These are phyloP conservation scores for Moesziomyces parantarcticus DNA, from an alignment of 1,284 basidiomycete species.

Conservation along the genomic window DNA sequence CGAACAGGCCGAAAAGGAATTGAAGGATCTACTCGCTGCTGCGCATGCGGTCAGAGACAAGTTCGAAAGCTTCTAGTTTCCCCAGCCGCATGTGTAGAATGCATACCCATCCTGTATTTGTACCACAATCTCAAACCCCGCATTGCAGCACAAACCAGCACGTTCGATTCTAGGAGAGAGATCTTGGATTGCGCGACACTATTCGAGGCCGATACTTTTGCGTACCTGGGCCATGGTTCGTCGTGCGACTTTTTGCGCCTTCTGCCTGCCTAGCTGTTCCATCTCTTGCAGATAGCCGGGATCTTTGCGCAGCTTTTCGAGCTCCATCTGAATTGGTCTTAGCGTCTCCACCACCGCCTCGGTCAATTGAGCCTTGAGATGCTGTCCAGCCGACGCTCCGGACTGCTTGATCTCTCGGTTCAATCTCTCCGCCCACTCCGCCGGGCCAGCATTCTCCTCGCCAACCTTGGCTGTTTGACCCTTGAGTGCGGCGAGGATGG, in stretches of 20 bases:
- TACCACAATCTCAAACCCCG: slow-evolving; percentile 4
- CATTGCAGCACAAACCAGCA: not conserved
- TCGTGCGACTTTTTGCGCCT: slow-evolving; percentile 75
- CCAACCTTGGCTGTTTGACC: slow-evolving; percentile 4
- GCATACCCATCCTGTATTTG: slow-evolving; percentile 39
- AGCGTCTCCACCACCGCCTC: slow-evolving; percentile 80
- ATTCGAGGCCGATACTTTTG: slow-evolving; percentile 74
- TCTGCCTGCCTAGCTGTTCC: slow-evolving; percentile 75
- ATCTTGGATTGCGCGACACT: not conserved
- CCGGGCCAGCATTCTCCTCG: slow-evolving; percentile 7
- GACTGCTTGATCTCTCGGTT: slow-evolving; percentile 36
- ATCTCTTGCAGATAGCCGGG: slow-evolving; percentile 75
- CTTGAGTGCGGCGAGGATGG: slow-evolving; percentile 73
- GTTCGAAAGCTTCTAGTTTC: slow-evolving; percentile 27
- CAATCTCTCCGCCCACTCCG: slow-evolving; percentile 71
- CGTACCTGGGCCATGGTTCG: slow-evolving; percentile 78
- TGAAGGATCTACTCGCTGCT: slow-evolving; percentile 26
- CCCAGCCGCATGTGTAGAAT: not conserved
- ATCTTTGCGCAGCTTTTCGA: slow-evolving; percentile 76
- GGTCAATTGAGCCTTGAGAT: slow-evolving; percentile 79
- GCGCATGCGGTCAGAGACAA: slow-evolving; percentile 20
- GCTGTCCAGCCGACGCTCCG: slow-evolving; percentile 73
- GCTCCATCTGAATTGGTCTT: slow-evolving; percentile 78
- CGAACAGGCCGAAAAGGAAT: slow-evolving; percentile 30
- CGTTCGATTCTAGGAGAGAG: not conserved